Percentiles rank a stretch among this genome's conserved stretches.
Evolutionary conservation across 257 asterid genomes (phyloP).

Genomic region (Parsonsia alboflavescens): DNA sequence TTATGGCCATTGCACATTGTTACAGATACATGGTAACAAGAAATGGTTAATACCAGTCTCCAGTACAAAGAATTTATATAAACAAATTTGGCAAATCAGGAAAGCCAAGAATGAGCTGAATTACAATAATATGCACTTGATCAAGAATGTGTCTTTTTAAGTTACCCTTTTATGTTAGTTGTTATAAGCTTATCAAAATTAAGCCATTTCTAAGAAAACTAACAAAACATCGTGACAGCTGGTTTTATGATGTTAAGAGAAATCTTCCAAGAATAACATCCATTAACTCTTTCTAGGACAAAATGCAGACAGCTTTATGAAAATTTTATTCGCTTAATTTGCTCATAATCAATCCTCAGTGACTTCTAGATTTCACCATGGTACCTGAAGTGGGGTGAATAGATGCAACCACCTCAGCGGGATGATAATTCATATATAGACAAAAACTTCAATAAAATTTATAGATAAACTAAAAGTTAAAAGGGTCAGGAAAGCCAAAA

Average conservation of each 20-base stretch:
- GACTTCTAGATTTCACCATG: not conserved
- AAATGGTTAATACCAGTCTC: not conserved
- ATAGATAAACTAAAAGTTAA: no score
- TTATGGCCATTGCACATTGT: no score
- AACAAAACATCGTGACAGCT: not conserved
- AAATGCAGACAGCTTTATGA: not conserved
- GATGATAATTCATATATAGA: not conserved
- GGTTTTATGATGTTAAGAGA: no score
- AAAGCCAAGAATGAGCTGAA: not conserved
- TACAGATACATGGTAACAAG: not conserved
- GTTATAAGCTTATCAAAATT: not conserved
- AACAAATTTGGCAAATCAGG: not conserved
- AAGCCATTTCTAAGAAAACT: not conserved
- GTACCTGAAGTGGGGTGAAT: no score
- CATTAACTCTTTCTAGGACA: not conserved
- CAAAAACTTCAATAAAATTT: no score
- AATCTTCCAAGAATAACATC: no score
- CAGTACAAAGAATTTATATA: not conserved
- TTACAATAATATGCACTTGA: not conserved
- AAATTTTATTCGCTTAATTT: not conserved
- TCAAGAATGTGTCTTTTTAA: not conserved
- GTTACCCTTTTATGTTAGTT: not conserved
- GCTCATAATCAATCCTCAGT: not conserved
- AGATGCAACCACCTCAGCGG: no score
- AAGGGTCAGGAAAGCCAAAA: no score